A percentile compares a stretch with the other conserved stretches of the same genome.
These are phyloP conservation scores for Byssothecium circinans DNA, from an alignment of 2,329 filamentous ascomycete species.

Conservation along the genomic window DNA sequence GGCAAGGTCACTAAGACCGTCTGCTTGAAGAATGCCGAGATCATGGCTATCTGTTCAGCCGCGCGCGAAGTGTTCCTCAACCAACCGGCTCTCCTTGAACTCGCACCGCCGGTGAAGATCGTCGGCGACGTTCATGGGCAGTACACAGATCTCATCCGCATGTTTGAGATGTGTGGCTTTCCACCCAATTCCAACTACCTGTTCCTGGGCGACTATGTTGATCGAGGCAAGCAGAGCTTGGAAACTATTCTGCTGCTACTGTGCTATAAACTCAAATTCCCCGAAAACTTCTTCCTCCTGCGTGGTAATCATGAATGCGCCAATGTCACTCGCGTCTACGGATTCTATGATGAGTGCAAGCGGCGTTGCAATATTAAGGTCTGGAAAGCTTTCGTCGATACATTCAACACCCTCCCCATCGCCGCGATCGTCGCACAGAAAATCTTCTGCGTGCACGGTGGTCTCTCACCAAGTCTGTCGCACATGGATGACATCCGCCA, in stretches of 20 bases:
- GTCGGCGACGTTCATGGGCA: slow-evolving; percentile 96
- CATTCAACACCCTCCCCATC: slow-evolving; percentile 93
- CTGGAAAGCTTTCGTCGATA: slow-evolving; percentile 97
- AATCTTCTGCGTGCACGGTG: slow-evolving; percentile 97
- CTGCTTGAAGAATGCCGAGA: slow-evolving; percentile 96
- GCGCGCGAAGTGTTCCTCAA: slow-evolving; percentile 87
- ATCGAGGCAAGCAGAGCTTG: slow-evolving; percentile 91
- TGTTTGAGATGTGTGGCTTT: slow-evolving; percentile 99
- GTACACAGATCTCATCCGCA: slow-evolving; percentile 91
- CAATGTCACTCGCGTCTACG: slow-evolving; percentile 92
- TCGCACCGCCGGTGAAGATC: slow-evolving; percentile 95
- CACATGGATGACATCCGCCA: slow-evolving; percentile 99
- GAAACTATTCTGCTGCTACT: slow-evolving; percentile 91
- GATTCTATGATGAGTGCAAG: slow-evolving; percentile 98
- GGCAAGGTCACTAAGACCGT: slow-evolving; percentile 98
- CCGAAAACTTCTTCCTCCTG: slow-evolving; percentile 94
- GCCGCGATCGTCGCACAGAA: slow-evolving; percentile 96
- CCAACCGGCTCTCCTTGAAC: slow-evolving; percentile 87
- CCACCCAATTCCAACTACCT: slow-evolving; percentile 89
- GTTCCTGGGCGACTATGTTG: slow-evolving; percentile 94
- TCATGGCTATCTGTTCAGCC: slow-evolving; percentile 87
- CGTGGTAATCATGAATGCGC: slow-evolving; percentile 96
- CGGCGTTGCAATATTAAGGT: slow-evolving; percentile 93
- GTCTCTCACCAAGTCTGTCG: slow-evolving; percentile 84
- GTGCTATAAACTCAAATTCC: slow-evolving; percentile 96